phyloP scores from a whole-genome alignment of 139 green algal species.

The Asterochloris erici region DNA sequence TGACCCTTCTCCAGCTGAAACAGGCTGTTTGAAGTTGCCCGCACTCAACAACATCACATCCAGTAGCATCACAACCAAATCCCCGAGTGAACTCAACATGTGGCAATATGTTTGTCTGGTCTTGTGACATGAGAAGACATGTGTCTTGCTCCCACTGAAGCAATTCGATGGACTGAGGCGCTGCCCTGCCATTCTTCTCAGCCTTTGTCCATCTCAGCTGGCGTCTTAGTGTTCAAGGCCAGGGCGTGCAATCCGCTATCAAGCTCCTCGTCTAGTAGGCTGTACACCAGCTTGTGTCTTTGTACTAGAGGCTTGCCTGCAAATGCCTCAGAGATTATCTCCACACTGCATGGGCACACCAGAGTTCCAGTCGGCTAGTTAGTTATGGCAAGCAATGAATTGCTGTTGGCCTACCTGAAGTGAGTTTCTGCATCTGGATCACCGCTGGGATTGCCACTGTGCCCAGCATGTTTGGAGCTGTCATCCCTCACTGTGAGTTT shows the following conservation, averaged over 20 bases:
- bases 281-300: slow-evolving; percentile 53
- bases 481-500: slow-evolving; percentile 45
- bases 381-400: background rate
- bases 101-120: too few species aligned
- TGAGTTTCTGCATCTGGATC: slow-evolving; percentile 59
- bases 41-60: too few species aligned
- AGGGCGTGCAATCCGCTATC: slow-evolving; percentile 45
- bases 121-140: too few species aligned
- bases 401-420: slow-evolving; percentile 29
- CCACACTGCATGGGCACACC: slow-evolving; percentile 28
- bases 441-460: slow-evolving; percentile 51
- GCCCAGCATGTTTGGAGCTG: slow-evolving; percentile 51
- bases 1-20: too few species aligned
- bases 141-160: too few species aligned
- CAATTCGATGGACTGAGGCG: too few species aligned
- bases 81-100: too few species aligned
- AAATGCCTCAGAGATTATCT: slow-evolving; percentile 45
- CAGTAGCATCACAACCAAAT: too few species aligned
- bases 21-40: too few species aligned
- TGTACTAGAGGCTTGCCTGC: slow-evolving; percentile 39
- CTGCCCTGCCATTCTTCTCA: background rate
- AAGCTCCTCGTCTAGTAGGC: slow-evolving; percentile 45
- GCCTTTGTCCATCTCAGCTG: slow-evolving; percentile 2
- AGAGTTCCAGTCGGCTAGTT: background rate
- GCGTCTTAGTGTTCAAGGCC: slow-evolving; percentile 43